Conservation (phyloP, 2,329 filamentous ascomycete genomes). For the Fusarium odoratissimum region DNA sequence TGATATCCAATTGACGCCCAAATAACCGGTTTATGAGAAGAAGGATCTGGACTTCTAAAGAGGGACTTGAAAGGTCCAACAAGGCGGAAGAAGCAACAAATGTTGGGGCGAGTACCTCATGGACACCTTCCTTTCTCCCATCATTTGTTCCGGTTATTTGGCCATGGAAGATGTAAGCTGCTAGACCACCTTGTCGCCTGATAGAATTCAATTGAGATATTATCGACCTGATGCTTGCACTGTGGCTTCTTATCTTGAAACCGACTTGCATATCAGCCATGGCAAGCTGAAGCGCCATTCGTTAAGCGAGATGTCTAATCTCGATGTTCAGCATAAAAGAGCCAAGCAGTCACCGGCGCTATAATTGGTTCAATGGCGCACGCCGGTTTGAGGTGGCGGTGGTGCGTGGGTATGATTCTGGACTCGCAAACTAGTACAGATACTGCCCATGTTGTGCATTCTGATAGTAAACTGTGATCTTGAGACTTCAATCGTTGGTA, state of each 20-base stretch:
- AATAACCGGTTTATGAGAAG: neutral
- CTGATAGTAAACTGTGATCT: neutral
- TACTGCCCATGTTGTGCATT: neutral
- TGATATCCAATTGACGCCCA: neutral
- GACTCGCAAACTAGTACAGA: conserved; percentile 1
- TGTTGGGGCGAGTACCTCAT: neutral
- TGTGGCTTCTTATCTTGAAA: neutral
- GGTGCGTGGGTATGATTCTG: conserved; percentile 2
- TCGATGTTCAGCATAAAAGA: conserved; percentile 1
- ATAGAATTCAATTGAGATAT: neutral
- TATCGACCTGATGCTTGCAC: neutral
- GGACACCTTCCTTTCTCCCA: neutral
- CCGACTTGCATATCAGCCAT: neutral
- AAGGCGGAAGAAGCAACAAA: neutral
- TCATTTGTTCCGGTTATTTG: neutral
- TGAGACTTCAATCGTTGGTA: neutral
- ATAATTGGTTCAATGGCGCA: conserved; percentile 1
- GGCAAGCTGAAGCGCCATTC: neutral
- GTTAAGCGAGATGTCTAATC: conserved; percentile 28
- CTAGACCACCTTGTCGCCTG: neutral
- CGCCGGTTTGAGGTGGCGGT: neutral
- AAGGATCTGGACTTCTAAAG: neutral
- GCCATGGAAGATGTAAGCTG: neutral
- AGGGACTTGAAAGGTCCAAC: neutral
- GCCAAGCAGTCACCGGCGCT: conserved; percentile 4